phyloP scores from a whole-genome alignment of 116 monocot genomes.

The Papilionanthe hybrid region DNA sequence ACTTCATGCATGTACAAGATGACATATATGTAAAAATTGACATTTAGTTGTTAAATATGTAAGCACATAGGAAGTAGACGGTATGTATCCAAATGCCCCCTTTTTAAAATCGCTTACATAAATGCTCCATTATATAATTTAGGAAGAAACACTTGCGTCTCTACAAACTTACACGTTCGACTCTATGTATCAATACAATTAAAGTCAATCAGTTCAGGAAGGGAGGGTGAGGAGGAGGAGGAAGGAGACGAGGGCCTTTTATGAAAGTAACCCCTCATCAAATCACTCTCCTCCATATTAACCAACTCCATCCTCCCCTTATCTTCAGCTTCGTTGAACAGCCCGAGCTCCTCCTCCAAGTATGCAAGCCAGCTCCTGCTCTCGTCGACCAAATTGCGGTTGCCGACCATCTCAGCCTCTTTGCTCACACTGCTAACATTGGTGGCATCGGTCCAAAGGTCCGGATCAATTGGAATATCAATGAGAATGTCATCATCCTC shows the following conservation, averaged over 20 bases:
- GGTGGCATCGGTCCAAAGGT: slow-evolving; percentile 7
- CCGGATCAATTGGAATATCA: slow-evolving; percentile 13
- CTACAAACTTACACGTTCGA: background rate
- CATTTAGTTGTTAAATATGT: no score
- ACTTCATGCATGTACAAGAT: no score
- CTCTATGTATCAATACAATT: background rate
- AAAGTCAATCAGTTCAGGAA: background rate
- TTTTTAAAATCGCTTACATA: background rate
- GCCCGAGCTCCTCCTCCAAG: slow-evolving; percentile 50
- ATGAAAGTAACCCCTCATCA: slow-evolving; percentile 15
- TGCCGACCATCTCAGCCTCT: background rate
- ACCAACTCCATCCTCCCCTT: background rate
- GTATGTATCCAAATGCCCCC: no score
- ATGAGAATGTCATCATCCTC: background rate
- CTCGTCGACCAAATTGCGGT: background rate
- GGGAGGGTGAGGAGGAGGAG: background rate
- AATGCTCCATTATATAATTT: background rate
- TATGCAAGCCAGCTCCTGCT: slow-evolving; percentile 37
- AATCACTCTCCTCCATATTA: slow-evolving; percentile 2
- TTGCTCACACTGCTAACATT: no score
- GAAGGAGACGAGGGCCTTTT: background rate
- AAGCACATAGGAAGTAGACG: no score
- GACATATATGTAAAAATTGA: no score
- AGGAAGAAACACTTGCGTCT: background rate
- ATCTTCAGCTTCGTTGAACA: background rate